These are phyloP conservation scores for Leishmania amazonensis DNA, from an alignment of 208 protist genomes.

Conservation along the genomic window DNA sequence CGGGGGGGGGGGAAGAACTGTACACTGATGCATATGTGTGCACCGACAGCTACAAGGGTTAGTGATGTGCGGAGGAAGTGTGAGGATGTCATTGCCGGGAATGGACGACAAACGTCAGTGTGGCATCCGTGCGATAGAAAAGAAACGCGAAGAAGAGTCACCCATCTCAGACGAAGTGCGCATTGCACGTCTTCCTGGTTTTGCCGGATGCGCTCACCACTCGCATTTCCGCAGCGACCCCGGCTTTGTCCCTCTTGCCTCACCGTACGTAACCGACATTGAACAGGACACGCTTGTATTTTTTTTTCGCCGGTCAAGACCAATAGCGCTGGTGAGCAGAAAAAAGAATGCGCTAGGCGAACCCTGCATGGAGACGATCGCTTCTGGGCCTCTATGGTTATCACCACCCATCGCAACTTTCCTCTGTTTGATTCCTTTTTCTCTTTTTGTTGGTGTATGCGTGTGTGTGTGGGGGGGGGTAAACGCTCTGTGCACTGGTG, in stretches of 20 bases:
- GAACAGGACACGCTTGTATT: background rate
- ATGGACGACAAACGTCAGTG: background rate
- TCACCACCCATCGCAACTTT: background rate
- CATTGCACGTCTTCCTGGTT: background rate
- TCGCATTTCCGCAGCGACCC: background rate
- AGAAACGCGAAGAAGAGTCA: too few relatives aligned
- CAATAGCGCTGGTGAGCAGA: background rate
- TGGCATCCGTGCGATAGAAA: background rate
- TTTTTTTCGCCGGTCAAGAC: background rate
- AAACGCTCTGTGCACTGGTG: background rate
- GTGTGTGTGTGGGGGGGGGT: background rate
- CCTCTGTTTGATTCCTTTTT: slow-evolving; percentile 4
- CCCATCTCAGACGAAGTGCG: background rate
- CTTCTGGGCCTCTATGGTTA: background rate
- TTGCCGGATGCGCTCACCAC: background rate
- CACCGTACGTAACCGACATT: background rate
- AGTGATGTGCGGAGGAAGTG: background rate
- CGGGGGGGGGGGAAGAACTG: background rate
- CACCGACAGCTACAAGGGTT: too few relatives aligned
- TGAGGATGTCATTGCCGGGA: background rate
- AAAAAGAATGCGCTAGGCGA: background rate
- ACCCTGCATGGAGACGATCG: background rate
- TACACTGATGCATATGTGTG: too few relatives aligned
- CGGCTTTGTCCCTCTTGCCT: too few relatives aligned
- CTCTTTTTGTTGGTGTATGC: background rate